phyloP scores from a whole-genome alignment of 805 yeast species.

The Candida incommunis region DNA sequence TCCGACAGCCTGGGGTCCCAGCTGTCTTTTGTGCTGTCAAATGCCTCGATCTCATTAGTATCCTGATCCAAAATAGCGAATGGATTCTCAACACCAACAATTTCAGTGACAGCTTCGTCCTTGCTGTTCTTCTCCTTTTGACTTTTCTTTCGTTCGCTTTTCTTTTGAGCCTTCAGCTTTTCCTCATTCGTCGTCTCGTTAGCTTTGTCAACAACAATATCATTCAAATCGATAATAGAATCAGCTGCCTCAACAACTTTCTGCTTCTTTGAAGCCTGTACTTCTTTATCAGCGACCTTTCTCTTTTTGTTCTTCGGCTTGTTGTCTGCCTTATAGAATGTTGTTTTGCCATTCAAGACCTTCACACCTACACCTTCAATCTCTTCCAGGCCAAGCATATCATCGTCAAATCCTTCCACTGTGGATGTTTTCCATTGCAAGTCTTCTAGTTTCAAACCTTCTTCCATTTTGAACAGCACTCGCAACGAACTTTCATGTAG shows the following conservation, averaged over 20 bases:
- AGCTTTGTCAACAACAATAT: slow-evolving; percentile 15
- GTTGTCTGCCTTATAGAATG: slow-evolving; percentile 15
- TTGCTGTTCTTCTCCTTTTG: slow-evolving; percentile 2
- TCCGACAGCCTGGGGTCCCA: slow-evolving; percentile 32
- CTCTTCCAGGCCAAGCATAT: slow-evolving; percentile 85
- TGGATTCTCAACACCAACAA: slow-evolving; percentile 1
- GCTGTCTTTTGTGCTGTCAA: not conserved
- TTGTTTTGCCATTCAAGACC: slow-evolving; percentile 51
- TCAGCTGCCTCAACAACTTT: not conserved
- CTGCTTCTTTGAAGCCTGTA: not conserved
- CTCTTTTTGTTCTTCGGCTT: slow-evolving; percentile 5
- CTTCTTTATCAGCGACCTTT: not conserved
- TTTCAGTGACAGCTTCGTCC: slow-evolving; percentile 1
- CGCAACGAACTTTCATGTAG: too few species aligned
- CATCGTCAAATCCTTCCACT: slow-evolving; percentile 18
- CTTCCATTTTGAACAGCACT: slow-evolving; percentile 3
- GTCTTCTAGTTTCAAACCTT: slow-evolving; percentile 11
- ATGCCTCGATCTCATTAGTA: slow-evolving; percentile 5
- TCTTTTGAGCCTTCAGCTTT: not conserved
- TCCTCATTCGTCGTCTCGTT: slow-evolving; percentile 6
- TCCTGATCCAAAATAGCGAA: slow-evolving; percentile 6
- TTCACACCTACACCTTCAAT: slow-evolving; percentile 85
- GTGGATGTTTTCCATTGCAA: slow-evolving; percentile 57
- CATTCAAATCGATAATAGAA: slow-evolving; percentile 26
- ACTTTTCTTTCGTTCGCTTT: not conserved